phyloP scores from a whole-genome alignment of 2,329 filamentous ascomycete genomes.

The Podosphaera xanthii region DNA sequence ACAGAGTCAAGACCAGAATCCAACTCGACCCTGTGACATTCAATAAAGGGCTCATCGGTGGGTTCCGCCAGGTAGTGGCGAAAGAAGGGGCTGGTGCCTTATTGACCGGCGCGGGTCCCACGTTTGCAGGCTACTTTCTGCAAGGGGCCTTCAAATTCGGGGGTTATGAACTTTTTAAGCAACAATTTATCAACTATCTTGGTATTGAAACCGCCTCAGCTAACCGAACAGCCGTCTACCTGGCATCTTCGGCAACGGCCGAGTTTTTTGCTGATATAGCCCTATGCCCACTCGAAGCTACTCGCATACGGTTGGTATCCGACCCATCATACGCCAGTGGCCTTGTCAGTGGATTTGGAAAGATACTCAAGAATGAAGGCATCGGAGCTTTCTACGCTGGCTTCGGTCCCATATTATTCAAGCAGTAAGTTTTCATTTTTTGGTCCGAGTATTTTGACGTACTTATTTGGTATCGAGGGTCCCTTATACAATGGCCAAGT shows the following conservation, averaged over 20 bases:
- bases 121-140: conserved; percentile 77
- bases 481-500: conserved; percentile 88
- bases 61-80: conserved; percentile 65
- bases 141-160: conserved; percentile 87
- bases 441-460: conserved; percentile 5
- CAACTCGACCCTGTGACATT: conserved; percentile 79
- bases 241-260: conserved; percentile 40
- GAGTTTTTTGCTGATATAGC: conserved; percentile 58
- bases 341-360: conserved; percentile 55
- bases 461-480: conserved; percentile 28
- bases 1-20: conserved; percentile 83
- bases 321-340: conserved; percentile 68
- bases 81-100: conserved; percentile 73
- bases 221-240: conserved; percentile 65
- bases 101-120: conserved; percentile 66
- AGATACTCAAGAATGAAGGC: conserved; percentile 68
- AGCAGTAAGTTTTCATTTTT: conserved; percentile 30
- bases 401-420: conserved; percentile 71
- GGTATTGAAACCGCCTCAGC: conserved; percentile 56
- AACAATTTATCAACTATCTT: conserved; percentile 61
- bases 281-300: conserved; percentile 79
- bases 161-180: conserved; percentile 92
- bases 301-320: conserved; percentile 80
- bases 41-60: conserved; percentile 70
- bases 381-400: conserved; percentile 73